Evolutionary conservation across 2,329 filamentous ascomycete species (phyloP).

Genomic region (Amauroascus verrucosus): DNA sequence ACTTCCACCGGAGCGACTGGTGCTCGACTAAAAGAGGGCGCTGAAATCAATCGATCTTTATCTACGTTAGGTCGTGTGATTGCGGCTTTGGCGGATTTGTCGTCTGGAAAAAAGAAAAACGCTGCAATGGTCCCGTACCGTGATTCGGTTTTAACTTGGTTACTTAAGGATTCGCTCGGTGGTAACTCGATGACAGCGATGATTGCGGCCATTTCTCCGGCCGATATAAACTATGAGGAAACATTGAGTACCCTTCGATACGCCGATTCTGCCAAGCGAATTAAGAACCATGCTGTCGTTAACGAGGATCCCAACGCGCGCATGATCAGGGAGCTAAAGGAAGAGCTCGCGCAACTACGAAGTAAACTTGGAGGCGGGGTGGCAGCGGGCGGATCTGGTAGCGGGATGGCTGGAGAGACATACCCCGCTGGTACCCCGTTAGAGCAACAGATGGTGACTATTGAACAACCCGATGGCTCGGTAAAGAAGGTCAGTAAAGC

Average conservation of each 20-base stretch:
- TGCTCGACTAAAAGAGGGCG: conserved; percentile 89
- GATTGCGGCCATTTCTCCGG: conserved; percentile 97
- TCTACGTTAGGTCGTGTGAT: conserved; percentile 97
- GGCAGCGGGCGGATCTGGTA: conserved; percentile 38
- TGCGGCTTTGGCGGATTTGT: conserved; percentile 83
- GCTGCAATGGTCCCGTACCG: conserved; percentile 81
- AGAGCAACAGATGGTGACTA: conserved; percentile 93
- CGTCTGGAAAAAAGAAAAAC: conserved; percentile 67
- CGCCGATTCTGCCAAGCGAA: conserved; percentile 93
- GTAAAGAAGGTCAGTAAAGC: conserved; percentile 96
- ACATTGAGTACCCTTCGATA: conserved; percentile 92
- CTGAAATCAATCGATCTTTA: conserved; percentile 93
- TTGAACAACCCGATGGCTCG: conserved; percentile 71
- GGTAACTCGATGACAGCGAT: conserved; percentile 99
- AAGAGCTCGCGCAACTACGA: conserved; percentile 76
- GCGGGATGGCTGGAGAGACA: conserved; percentile 57
- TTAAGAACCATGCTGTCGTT: conserved; percentile 99
- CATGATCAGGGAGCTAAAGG: conserved; percentile 97
- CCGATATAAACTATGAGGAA: conserved; percentile 98
- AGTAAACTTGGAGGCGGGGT: conserved; percentile 64
- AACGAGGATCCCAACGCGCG: conserved; percentile 98
- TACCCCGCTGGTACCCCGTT: conserved; percentile 87
- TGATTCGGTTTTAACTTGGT: conserved; percentile 92
- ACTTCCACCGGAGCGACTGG: conserved; percentile 96
- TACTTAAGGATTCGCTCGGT: conserved; percentile 90